Conservation (phyloP, 805 yeast genomes). For the Candida nonsorbophila region DNA sequence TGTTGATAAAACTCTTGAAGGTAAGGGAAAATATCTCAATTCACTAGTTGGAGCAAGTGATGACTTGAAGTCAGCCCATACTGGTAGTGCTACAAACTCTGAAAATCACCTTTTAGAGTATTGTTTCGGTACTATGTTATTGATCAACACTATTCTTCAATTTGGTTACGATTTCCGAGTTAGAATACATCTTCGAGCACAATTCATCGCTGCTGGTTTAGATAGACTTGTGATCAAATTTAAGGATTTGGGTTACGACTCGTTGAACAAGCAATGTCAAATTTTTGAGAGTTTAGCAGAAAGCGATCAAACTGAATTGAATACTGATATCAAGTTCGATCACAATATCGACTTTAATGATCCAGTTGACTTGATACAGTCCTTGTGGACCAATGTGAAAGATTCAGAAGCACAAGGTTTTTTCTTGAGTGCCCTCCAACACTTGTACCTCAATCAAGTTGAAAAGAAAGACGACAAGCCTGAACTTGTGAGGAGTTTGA, state of each 20-base stretch:
- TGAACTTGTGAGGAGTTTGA: constrained; percentile 46
- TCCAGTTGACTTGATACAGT: constrained; percentile 63
- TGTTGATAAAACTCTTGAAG: constrained; percentile 66
- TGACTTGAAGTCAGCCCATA: constrained; percentile 51
- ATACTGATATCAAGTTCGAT: constrained; percentile 24
- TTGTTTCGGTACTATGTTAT: constrained; percentile 61
- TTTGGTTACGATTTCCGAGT: constrained; percentile 39
- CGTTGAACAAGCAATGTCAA: constrained; percentile 60
- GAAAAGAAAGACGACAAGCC: constrained; percentile 45
- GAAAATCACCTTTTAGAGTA: constrained; percentile 69
- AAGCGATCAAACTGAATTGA: constrained; percentile 47
- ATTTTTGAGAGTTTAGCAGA: constrained; percentile 54
- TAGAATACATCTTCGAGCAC: constrained; percentile 56
- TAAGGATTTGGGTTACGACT: constrained; percentile 50
- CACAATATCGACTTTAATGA: constrained; percentile 56
- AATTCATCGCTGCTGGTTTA: constrained; percentile 54
- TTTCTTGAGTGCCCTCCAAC: constrained; percentile 61
- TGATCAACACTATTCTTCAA: constrained; percentile 60
- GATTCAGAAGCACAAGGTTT: constrained; percentile 57
- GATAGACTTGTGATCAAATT: constrained; percentile 47
- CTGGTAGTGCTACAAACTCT: constrained; percentile 42
- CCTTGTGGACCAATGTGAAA: constrained; percentile 52
- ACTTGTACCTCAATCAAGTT: constrained; percentile 51
- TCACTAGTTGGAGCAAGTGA: constrained; percentile 90
- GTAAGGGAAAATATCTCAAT: constrained; percentile 80